Base-by-base conservation (phyloP, 371 early-diverging fungal species). In the Polyrhizophydium stewartii region DNA sequence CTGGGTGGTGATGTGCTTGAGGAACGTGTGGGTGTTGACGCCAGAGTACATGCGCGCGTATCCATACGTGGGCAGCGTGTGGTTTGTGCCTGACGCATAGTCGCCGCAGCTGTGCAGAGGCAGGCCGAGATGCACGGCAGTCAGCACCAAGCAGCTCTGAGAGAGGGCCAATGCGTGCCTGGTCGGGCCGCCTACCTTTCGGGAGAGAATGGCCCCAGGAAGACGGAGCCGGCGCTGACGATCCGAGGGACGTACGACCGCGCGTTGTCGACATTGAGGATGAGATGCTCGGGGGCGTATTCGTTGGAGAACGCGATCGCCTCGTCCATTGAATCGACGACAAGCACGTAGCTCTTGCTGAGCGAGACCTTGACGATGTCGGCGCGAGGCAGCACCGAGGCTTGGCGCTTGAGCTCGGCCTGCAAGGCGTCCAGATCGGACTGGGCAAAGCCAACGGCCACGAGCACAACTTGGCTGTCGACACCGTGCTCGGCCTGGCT, bases 51-150 rank as follows among this genome's bases (percentile, higher is more conserved):
- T 96, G 59, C 90, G 82, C 19, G 97, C 90, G 71, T 92, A 98
- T 27, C 98, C 98, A 71, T 98, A 97, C 0, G 97, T 97, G 19
- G 98, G 98, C 59, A 97, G 79, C 0, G 98, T 97, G 78, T 98
- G 98, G 85, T 97, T 98, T n/a, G 98, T 98, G 57, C 98, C 98
- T 0, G 94, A 94, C 1, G 98, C 98, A 75, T 98, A 97, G 71
- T 98, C 97, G 58, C 98, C 98, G 67, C 96, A 96, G 67, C 93
- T 89, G 59, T 27, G 31, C 12, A 22, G 49, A 49, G 30, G 21
- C 51, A 33, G 25, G 21, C 24, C 2, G 24, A 38, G 40, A 51
- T 19, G 38, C 21, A 16, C 37, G 21, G 53, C 30, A 12, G 55
- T 61, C 55, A 61, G 2, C 27, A 27, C 28, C 25, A 40, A 33